Base-by-base conservation (phyloP, 2,329 filamentous ascomycete genomes). In the Penicillium fuscoglaucum region DNA sequence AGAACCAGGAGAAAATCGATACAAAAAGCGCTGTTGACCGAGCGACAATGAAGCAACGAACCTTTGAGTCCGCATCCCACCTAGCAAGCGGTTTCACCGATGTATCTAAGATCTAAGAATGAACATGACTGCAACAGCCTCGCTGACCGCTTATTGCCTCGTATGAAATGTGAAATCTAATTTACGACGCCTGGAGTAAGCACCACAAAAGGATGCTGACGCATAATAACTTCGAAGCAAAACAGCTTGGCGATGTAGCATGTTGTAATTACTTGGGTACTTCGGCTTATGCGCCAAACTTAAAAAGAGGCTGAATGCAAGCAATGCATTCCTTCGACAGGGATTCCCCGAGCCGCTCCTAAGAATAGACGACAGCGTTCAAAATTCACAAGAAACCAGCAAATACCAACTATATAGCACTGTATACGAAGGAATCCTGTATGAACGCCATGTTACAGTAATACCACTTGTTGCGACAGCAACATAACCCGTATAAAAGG, bases 381-480 rank as follows among this genome's bases (percentile, higher is more conserved):
- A 10, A 33, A 49, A 21, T 8, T 28, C 17, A 31, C 35, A 24
- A 17, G 29, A 51, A 50, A 51, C 21, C 6, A 12, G 0, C 15
- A 26, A 33, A 28, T 15, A 21, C 39, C 28, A 33, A 24, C 19
- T 9, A 49, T 24, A 26, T 24, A 26, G 26, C 28, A 7, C 26
- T 31, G 6, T 29, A 17, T 28, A 33, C 19, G 40, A 13, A 52
- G 39, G 2, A 35, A 37, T 43, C 37, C 21, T 19, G 47, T 45
- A 39, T 35, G 21, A 28, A 45, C 37, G 9, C 24, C 40, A 26
- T 33, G 12, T 46, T 50, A 52, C 54, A 29, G 47, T 44, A 45
- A 45, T 57, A 53, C 51, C 29, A 39, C 29, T 21, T 31, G 45
- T 37, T 41, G 53, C 53, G 53, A 19, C 47, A 52, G 48, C 47